Evolutionary conservation across 2,329 filamentous ascomycete species (phyloP).

Genomic region (Alternaria angustiovoidea): DNA sequence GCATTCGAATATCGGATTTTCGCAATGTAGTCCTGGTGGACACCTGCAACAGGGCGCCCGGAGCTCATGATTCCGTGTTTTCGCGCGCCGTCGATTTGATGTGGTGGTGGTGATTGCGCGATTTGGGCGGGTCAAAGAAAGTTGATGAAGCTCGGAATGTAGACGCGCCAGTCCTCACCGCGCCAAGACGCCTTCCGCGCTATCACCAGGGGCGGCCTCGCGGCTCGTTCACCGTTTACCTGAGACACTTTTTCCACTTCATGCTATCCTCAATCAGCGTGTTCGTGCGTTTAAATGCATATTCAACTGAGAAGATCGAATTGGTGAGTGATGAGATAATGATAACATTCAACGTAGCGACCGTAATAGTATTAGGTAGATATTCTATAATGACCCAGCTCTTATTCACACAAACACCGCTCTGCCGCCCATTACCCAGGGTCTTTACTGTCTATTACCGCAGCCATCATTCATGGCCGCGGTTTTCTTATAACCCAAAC

Average conservation of each 20-base stretch:
- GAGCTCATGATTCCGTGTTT: constrained; percentile 34
- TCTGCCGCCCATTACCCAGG: constrained; percentile 39
- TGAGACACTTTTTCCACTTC: not conserved
- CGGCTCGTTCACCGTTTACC: not conserved
- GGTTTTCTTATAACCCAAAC: constrained; percentile 32
- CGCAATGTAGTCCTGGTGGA: constrained; percentile 96
- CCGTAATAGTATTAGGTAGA: constrained; percentile 41
- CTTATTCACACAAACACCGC: constrained; percentile 29
- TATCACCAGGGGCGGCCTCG: constrained; percentile 6
- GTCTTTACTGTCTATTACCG: constrained; percentile 22
- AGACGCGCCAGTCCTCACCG: constrained; percentile 33
- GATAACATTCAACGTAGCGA: constrained; percentile 24
- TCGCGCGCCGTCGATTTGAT: constrained; percentile 2
- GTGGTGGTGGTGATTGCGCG: constrained; percentile 21
- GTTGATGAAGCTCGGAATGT: constrained; percentile 32
- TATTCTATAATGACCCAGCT: constrained; percentile 28
- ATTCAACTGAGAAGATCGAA: not conserved
- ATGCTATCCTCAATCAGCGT: too few species aligned
- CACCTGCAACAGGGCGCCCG: constrained; percentile 43
- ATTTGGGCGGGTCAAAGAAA: constrained; percentile 32
- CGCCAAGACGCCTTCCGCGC: constrained; percentile 26
- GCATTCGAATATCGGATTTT: constrained; percentile 95
- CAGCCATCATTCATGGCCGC: constrained; percentile 25
- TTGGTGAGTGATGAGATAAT: not conserved
- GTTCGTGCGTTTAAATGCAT: too few species aligned